phyloP scores from a whole-genome alignment of 164 flowering plant genomes.

The Vitis amurensis region DNA sequence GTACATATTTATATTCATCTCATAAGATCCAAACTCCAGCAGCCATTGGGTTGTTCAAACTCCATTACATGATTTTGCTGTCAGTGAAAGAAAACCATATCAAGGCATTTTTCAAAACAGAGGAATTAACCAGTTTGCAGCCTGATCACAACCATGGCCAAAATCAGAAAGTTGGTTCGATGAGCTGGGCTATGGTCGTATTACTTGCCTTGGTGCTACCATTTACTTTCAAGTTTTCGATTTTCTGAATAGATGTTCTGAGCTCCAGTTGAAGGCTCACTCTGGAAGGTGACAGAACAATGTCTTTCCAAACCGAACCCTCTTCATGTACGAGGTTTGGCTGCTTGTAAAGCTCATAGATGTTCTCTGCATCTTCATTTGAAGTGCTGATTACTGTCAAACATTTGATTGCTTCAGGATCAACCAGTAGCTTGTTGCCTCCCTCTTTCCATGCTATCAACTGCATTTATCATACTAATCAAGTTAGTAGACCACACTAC shows the following conservation, averaged over 20 bases:
- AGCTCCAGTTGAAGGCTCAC: slow-evolving; percentile 47
- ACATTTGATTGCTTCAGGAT: slow-evolving; percentile 66
- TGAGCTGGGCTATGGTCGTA: too few species aligned
- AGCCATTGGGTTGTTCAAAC: too few species aligned
- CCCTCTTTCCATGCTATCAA: slow-evolving; percentile 87
- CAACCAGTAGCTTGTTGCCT: slow-evolving; percentile 55
- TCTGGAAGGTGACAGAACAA: slow-evolving; percentile 55
- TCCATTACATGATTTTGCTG: too few species aligned
- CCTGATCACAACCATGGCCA: too few species aligned
- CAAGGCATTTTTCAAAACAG: too few species aligned
- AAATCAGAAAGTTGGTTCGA: not conserved
- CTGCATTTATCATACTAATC: slow-evolving; percentile 30
- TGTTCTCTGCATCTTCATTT: slow-evolving; percentile 70
- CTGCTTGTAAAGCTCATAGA: slow-evolving; percentile 59
- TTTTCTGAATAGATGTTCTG: slow-evolving; percentile 40
- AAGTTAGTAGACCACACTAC: not conserved
- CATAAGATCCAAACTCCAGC: too few species aligned
- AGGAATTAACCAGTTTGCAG: too few species aligned
- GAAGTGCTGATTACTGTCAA: slow-evolving; percentile 40
- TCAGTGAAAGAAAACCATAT: too few species aligned
- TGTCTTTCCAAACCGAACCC: slow-evolving; percentile 67
- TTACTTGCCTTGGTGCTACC: too few species aligned
- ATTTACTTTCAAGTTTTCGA: slow-evolving; percentile 25
- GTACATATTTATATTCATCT: too few species aligned
- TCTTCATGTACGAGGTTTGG: slow-evolving; percentile 17